Evolutionary conservation across 192 early-diverging fungal species (phyloP).

Genomic region (Lobosporangium transversale): DNA sequence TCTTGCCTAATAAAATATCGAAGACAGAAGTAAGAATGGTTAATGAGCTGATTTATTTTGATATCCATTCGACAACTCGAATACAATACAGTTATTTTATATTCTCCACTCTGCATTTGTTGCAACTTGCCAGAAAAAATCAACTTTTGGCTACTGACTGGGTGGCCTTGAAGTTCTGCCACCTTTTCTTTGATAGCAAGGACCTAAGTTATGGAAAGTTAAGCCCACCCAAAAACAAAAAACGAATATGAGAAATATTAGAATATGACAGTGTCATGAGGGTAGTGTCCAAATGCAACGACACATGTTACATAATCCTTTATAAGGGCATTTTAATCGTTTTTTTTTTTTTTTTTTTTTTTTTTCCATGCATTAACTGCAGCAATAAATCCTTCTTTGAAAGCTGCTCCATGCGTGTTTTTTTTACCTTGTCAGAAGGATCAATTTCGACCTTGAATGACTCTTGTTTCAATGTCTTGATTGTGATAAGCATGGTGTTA

Average conservation of each 20-base stretch:
- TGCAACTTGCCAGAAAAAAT: conserved; percentile 86
- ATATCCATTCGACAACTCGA: too few species aligned
- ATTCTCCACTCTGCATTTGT: too few species aligned
- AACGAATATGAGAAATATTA: not conserved
- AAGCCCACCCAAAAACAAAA: not conserved
- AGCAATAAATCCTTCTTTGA: too few species aligned
- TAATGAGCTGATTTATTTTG: too few species aligned
- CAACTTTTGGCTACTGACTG: conserved; percentile 82
- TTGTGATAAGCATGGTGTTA: conserved; percentile 76
- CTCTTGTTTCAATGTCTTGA: conserved; percentile 94
- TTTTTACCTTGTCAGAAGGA: conserved; percentile 65
- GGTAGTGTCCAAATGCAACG: not conserved
- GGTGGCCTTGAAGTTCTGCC: conserved; percentile 73
- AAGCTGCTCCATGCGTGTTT: too few species aligned
- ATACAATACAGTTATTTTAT: too few species aligned
- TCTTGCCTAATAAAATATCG: conserved; percentile 75
- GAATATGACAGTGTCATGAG: too few species aligned
- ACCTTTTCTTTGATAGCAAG: conserved; percentile 82
- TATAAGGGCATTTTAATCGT: too few species aligned
- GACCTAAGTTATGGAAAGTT: too few species aligned
- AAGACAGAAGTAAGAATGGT: not conserved
- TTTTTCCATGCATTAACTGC: too few species aligned
- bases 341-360: too few species aligned
- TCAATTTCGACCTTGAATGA: conserved; percentile 84
- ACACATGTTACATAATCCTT: not conserved